Conservation (phyloP, 2,329 filamentous ascomycete species). For the Raffaelea arxii region DNA sequence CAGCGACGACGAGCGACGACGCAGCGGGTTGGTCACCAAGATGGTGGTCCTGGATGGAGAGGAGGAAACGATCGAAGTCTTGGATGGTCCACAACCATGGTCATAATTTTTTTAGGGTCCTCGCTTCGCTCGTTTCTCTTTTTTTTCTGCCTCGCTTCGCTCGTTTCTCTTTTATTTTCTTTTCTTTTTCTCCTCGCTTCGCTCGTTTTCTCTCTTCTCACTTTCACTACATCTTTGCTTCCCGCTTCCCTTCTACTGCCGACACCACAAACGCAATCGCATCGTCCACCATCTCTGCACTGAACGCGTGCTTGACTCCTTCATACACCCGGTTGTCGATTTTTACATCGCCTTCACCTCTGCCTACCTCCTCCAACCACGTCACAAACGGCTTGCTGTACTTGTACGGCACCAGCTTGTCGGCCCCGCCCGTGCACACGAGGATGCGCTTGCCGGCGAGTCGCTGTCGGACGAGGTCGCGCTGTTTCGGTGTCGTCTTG, state of each 20-base stretch:
- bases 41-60: slow-evolving; percentile 21
- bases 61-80: slow-evolving; percentile 6
- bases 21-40: slow-evolving; percentile 28
- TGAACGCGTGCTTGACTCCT: slow-evolving; percentile 61
- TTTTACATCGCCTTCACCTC: slow-evolving; percentile 41
- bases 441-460: slow-evolving; percentile 56
- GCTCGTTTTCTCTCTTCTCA: background rate
- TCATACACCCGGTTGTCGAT: slow-evolving; percentile 60
- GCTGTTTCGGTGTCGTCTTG: slow-evolving; percentile 22
- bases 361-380: slow-evolving; percentile 47
- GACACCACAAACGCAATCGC: slow-evolving; percentile 54
- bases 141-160: too few species aligned
- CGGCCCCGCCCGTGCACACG: slow-evolving; percentile 53
- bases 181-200: background rate
- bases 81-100: background rate
- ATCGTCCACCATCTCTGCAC: slow-evolving; percentile 54
- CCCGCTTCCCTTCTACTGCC: too few species aligned
- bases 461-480: slow-evolving; percentile 33
- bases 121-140: too few species aligned
- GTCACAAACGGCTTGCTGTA: slow-evolving; percentile 50
- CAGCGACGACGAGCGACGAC: slow-evolving; percentile 20
- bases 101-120: too few species aligned
- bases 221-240: slow-evolving; percentile 14
- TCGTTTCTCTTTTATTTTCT: background rate
- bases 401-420: slow-evolving; percentile 63